A percentile compares a stretch with the other conserved stretches of the same genome.
Evolutionary conservation across 371 early-diverging fungal species (phyloP).

Genomic region (Circinella minor): DNA sequence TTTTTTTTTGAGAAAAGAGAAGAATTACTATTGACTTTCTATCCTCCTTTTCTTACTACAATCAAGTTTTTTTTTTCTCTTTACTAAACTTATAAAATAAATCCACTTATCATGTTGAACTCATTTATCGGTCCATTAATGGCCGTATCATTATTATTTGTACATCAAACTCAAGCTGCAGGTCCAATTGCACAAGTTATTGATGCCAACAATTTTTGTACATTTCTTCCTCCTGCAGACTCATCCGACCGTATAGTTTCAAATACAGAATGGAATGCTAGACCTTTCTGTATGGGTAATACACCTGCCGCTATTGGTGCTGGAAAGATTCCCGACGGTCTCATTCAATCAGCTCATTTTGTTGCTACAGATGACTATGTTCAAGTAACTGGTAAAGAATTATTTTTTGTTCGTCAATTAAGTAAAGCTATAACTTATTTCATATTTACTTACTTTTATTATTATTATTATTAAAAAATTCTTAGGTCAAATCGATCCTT

Average conservation of each 20-base stretch:
- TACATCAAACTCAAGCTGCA: slow-evolving; percentile 25
- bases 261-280: slow-evolving; percentile 49
- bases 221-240: slow-evolving; percentile 57
- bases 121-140: slow-evolving; percentile 7
- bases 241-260: slow-evolving; percentile 46
- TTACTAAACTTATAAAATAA: background rate
- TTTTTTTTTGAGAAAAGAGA: no score
- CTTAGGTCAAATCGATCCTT: slow-evolving; percentile 60
- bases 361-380: slow-evolving; percentile 48
- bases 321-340: slow-evolving; percentile 44
- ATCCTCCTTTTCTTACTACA: background rate
- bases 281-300: slow-evolving; percentile 54
- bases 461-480: background rate
- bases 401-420: no score
- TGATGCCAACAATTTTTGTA: slow-evolving; percentile 52
- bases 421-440: background rate
- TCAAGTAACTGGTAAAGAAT: slow-evolving; percentile 33
- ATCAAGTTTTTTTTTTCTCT: background rate
- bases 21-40: no score
- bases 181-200: slow-evolving; percentile 31
- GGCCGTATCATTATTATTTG: slow-evolving; percentile 20
- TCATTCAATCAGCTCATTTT: slow-evolving; percentile 58
- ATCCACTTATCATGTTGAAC: slow-evolving; percentile 1
- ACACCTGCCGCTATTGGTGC: slow-evolving; percentile 51
- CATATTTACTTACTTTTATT: background rate